Base-by-base conservation (phyloP, 768 basidiomycete species). In the Epithele typhae region DNA sequence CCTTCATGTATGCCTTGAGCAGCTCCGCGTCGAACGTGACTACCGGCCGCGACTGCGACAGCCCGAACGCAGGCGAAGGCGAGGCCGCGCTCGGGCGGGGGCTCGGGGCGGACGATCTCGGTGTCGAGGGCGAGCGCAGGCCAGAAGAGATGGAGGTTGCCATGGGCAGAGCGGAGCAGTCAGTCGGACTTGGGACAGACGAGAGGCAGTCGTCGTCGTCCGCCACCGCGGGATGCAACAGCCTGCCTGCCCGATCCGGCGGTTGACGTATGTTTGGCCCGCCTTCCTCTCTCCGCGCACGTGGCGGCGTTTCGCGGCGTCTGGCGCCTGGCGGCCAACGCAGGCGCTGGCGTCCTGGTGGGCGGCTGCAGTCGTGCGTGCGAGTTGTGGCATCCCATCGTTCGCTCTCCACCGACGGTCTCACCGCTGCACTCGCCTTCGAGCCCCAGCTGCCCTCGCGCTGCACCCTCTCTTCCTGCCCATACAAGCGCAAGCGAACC, bases 1-100 rank as follows among this genome's bases (percentile, higher is more conserved):
- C 85, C 73, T 87, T 91, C 66, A 88, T 87, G 68, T 92, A 92
- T 18, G 78, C 71, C 51, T 80, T 82, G 46, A 92, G 74, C 23
- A 80, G 68, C 45, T 87, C 87, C 1, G 78, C 63, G 63, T 92
- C 89, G 63, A 92, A 92, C 42, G 62, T 58, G 8, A 30, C 27
- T 30, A 14, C 14, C 48, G 70, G 69, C 39, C 78, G 76, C 40
- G 64, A 64, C 4, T 30, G 27, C 27, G 27, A 30, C n/a, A n/a
- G n/a, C n/a, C n/a, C n/a, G n/a, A n/a, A n/a, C n/a, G n/a, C n/a
- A 49, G 82, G 81, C 18, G 77, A 70, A 36, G 76, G 70, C 45
- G 75, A 41, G 14, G 40, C 17, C n/a, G 42, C 42, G 19, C 42
- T 35, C n/a, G 42, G 42, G 72, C 55, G 51, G 27, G 79, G 81